These are phyloP conservation scores for Penstemon newberryi DNA, from an alignment of 257 asterid genomes.

Conservation along the genomic window DNA sequence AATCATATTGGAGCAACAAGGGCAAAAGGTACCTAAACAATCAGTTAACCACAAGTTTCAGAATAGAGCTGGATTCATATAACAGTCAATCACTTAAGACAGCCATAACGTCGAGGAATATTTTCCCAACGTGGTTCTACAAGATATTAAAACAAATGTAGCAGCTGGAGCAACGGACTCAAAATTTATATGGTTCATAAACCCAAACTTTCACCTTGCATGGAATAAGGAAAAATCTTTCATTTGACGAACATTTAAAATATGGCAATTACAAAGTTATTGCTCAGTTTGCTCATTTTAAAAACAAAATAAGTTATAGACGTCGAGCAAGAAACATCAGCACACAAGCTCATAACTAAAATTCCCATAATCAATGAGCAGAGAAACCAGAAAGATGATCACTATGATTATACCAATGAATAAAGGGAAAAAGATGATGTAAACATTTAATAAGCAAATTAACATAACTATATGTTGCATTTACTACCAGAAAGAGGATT, in stretches of 20 bases:
- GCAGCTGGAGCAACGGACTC: constrained; percentile 19
- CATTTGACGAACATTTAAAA: not conserved
- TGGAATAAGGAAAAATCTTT: constrained; percentile 11
- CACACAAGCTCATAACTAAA: constrained; percentile 9
- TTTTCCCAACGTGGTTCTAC: constrained; percentile 5
- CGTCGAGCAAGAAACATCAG: not conserved
- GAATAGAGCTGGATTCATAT: constrained; percentile 8
- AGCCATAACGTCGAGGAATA: not conserved
- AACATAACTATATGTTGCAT: not conserved
- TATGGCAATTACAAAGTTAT: constrained; percentile 3
- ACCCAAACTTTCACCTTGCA: constrained; percentile 12
- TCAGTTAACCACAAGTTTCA: constrained; percentile 22
- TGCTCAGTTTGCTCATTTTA: not conserved
- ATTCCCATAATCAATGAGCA: constrained; percentile 9
- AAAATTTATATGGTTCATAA: not conserved
- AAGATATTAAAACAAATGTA: constrained; percentile 19
- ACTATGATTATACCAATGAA: not conserved
- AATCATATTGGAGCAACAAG: constrained; percentile 87
- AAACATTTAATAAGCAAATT: not conserved
- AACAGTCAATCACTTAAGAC: not conserved
- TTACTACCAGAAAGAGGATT: constrained; percentile 23
- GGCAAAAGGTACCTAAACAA: constrained; percentile 88
- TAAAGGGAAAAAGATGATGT: not conserved
- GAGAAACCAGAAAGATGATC: constrained; percentile 1
- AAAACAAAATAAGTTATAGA: not conserved